phyloP scores from a whole-genome alignment of 2,329 filamentous ascomycete species.

The Stromatinia cepivora region DNA sequence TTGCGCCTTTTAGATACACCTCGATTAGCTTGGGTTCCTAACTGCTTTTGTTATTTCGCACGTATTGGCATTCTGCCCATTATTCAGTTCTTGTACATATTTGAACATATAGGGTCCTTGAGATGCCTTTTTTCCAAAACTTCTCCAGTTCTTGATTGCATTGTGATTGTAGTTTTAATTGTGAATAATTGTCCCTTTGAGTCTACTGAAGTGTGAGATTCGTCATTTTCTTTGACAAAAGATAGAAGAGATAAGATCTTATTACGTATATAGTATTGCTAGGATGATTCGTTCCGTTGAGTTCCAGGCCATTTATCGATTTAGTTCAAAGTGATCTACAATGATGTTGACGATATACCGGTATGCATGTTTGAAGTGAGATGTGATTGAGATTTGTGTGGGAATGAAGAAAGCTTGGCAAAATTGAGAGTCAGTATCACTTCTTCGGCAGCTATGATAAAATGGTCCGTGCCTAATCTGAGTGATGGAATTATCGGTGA shows the following conservation, averaged over 20 bases:
- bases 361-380: slow-evolving; percentile 6
- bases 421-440: not conserved
- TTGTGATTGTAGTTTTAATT: not conserved
- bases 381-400: slow-evolving; percentile 1
- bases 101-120: slow-evolving; percentile 7
- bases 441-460: slow-evolving; percentile 7
- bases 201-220: not conserved
- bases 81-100: slow-evolving; percentile 24
- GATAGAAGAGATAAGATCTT: not conserved
- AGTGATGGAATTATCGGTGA: not conserved
- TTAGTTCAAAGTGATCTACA: not conserved
- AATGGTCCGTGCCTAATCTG: slow-evolving; percentile 12
- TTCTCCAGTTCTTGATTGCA: slow-evolving; percentile 4
- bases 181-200: not conserved
- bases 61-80: slow-evolving; percentile 11
- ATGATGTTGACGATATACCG: slow-evolving; percentile 7
- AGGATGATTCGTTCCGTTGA: not conserved
- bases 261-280: not conserved
- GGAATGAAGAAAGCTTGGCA: slow-evolving; percentile 9
- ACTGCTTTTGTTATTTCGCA: slow-evolving; percentile 11
- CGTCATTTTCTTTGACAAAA: not conserved
- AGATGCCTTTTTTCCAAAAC: slow-evolving; percentile 9
- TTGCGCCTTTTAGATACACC: slow-evolving; percentile 18
- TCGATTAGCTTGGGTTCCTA: slow-evolving; percentile 4
- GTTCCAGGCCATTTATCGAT: not conserved